A percentile compares a stretch with the other conserved stretches of the same genome.
phyloP scores from a whole-genome alignment of 345 rosid species.

The Psidium friedrichsthalianum region DNA sequence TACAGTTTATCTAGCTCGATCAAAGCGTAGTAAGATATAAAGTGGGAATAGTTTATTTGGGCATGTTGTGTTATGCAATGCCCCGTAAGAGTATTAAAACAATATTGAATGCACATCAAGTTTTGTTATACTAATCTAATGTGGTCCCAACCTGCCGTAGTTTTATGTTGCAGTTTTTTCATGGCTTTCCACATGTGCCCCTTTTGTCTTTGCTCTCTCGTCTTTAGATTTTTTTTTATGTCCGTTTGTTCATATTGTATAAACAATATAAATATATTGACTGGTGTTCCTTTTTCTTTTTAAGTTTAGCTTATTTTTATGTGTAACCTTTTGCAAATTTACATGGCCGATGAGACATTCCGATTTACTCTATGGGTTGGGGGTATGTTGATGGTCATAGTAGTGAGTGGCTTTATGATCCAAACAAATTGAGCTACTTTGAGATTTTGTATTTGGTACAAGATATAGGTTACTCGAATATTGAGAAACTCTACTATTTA shows the following conservation, averaged over 20 bases:
- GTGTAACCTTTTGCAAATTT: neutral
- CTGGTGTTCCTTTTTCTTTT: neutral
- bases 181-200: neutral
- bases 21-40: too few species aligned
- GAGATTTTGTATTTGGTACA: neutral
- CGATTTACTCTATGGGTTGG: neutral
- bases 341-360: neutral
- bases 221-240: neutral
- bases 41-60: too few species aligned
- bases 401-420: neutral
- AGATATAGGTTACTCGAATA: neutral
- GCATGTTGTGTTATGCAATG: too few species aligned
- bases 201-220: neutral
- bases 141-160: too few species aligned
- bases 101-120: too few species aligned
- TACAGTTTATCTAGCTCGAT: too few species aligned
- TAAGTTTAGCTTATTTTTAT: neutral
- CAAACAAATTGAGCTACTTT: neutral
- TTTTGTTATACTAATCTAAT: too few species aligned
- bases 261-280: neutral
- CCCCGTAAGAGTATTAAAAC: too few species aligned
- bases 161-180: too few species aligned
- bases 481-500: too few species aligned
- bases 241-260: neutral
- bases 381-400: neutral